phyloP scores from a whole-genome alignment of 352 stramenopile genomes.

The Ophiocytium majus region DNA sequence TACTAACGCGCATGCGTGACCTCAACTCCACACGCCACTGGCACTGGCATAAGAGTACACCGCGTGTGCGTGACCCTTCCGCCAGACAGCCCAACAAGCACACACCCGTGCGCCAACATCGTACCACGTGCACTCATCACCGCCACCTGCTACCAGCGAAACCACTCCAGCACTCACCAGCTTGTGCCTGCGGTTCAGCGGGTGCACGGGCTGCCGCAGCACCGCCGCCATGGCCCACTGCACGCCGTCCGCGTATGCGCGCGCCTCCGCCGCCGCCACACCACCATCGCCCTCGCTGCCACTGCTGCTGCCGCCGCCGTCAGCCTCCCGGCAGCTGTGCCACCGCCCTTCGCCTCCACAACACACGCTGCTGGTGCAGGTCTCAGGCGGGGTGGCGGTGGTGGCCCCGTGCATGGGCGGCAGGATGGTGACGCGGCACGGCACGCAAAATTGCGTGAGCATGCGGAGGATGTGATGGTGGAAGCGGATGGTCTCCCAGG shows the following conservation, averaged over 20 bases:
- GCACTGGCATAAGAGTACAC: not conserved
- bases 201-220: not conserved
- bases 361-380: not conserved
- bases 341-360: too few relatives aligned
- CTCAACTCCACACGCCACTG: too few relatives aligned
- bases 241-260: not conserved
- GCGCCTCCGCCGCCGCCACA: not conserved
- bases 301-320: too few relatives aligned
- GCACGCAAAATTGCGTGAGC: not conserved
- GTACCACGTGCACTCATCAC: not conserved
- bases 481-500: constrained; percentile 20
- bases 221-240: not conserved
- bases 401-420: not conserved
- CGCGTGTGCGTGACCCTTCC: not conserved
- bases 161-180: not conserved
- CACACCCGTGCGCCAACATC: too few relatives aligned
- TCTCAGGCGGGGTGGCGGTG: not conserved
- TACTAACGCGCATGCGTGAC: too few relatives aligned
- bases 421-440: not conserved
- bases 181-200: constrained; percentile 16
- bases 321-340: not conserved
- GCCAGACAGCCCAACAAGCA: too few relatives aligned
- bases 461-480: not conserved
- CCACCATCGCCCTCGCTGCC: not conserved
- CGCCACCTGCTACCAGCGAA: not conserved